Evolutionary conservation across 345 rosid species (phyloP).

Genomic region (Dimocarpus longan): DNA sequence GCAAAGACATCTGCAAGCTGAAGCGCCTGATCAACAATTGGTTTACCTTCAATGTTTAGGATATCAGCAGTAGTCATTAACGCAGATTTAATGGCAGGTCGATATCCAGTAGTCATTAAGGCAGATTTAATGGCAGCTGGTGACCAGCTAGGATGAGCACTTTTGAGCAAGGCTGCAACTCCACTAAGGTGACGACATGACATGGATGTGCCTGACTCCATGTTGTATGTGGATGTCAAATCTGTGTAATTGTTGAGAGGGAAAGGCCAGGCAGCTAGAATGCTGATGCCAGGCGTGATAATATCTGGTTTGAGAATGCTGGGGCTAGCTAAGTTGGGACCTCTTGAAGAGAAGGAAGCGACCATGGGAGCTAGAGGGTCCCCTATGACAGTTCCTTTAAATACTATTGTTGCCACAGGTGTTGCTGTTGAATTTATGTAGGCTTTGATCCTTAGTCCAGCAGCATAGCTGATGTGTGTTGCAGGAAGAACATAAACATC

Average conservation of each 20-base stretch:
- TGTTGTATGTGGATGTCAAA: constrained; percentile 32
- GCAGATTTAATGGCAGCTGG: constrained; percentile 56
- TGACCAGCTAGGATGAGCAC: constrained; percentile 46
- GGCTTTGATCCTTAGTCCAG: constrained; percentile 35
- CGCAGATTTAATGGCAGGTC: constrained; percentile 54
- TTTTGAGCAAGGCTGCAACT: constrained; percentile 47
- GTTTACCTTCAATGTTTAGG: constrained; percentile 31
- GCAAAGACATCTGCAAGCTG: constrained; percentile 55
- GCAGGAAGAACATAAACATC: constrained; percentile 30
- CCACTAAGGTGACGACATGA: constrained; percentile 58
- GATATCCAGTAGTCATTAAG: constrained; percentile 42
- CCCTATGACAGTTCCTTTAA: constrained; percentile 35
- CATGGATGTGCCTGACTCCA: constrained; percentile 53
- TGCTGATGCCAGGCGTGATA: constrained; percentile 42
- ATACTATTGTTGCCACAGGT: constrained; percentile 29
- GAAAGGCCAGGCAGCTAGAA: constrained; percentile 43
- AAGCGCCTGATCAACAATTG: constrained; percentile 46
- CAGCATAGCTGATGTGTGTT: constrained; percentile 27
- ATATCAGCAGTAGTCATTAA: constrained; percentile 45
- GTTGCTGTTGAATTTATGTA: constrained; percentile 31
- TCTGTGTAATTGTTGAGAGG: constrained; percentile 24
- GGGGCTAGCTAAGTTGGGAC: constrained; percentile 44
- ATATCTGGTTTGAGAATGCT: constrained; percentile 57
- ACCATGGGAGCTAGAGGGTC: constrained; percentile 38
- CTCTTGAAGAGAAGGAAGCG: constrained; percentile 52